Evolutionary conservation across 768 basidiomycete species (phyloP).

Genomic region (Russula emetica): DNA sequence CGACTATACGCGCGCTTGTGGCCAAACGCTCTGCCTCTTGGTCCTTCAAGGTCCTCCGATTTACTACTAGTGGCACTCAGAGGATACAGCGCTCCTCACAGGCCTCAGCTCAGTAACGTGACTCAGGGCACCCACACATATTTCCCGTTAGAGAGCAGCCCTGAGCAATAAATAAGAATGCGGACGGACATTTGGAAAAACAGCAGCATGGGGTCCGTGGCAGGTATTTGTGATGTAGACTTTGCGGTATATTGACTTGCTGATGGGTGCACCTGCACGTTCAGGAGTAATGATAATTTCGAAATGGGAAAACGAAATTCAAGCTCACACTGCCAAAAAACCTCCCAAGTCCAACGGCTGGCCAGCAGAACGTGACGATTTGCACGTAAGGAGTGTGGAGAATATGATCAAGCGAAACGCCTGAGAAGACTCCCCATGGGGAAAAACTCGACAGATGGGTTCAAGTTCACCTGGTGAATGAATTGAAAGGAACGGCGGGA

Average conservation of each 20-base stretch:
- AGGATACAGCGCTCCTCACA: neutral
- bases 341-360: too few relatives aligned
- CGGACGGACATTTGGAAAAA: neutral
- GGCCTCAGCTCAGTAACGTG: neutral
- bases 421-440: neutral
- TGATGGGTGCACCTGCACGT: neutral
- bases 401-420: neutral
- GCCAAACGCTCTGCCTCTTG: neutral
- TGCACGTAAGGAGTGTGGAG: neutral
- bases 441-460: too few relatives aligned
- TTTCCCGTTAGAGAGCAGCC: neutral
- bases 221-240: too few relatives aligned
- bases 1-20: neutral
- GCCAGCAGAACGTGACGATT: neutral
- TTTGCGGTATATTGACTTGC: neutral
- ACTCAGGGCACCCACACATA: neutral
- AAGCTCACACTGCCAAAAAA: neutral
- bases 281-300: neutral
- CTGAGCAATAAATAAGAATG: neutral
- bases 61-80: neutral
- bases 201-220: neutral
- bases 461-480: neutral
- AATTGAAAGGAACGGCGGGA: neutral
- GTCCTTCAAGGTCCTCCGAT: neutral
- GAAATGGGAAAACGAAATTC: neutral